phyloP scores from a whole-genome alignment of 176 grass and related monocot genomes.

The Eleusine indica region DNA sequence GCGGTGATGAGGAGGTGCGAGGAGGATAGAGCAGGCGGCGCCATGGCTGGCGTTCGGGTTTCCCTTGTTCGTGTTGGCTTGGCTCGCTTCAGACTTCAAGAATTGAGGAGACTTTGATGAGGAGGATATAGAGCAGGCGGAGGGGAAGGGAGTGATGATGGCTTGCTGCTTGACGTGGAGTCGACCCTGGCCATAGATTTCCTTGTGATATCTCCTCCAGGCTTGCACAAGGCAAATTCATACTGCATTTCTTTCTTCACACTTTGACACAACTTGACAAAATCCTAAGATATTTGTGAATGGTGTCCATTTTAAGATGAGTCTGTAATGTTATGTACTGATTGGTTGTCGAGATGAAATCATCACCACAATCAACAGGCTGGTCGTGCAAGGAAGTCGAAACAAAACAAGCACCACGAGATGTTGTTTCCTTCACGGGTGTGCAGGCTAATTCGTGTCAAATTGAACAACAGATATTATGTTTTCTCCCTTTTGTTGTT shows the following conservation, averaged over 20 bases:
- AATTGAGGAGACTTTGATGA: slow-evolving; percentile 39
- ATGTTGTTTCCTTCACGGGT: background rate
- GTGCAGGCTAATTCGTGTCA: background rate
- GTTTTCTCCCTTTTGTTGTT: background rate
- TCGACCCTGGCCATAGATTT: slow-evolving; percentile 38
- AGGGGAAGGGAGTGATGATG: slow-evolving; percentile 19
- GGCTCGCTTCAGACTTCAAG: too few species aligned
- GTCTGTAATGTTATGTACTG: too few species aligned
- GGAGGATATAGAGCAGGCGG: slow-evolving; percentile 18
- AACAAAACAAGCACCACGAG: background rate
- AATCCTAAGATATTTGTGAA: too few species aligned
- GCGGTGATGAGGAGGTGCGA: slow-evolving; percentile 75
- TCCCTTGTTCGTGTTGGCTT: background rate
- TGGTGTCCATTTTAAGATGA: too few species aligned
- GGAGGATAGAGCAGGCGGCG: slow-evolving; percentile 51
- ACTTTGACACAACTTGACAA: too few species aligned
- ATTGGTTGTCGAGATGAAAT: too few species aligned
- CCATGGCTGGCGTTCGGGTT: slow-evolving; percentile 35
- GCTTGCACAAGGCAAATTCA: too few species aligned
- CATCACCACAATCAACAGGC: too few species aligned
- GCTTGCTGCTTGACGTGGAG: slow-evolving; percentile 45
- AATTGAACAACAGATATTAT: background rate
- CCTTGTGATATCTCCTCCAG: background rate
- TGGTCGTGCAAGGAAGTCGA: background rate
- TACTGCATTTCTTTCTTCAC: too few species aligned